Evolutionary conservation across 2,329 filamentous ascomycete genomes (phyloP).

Genomic region (Penicillium frequentans): DNA sequence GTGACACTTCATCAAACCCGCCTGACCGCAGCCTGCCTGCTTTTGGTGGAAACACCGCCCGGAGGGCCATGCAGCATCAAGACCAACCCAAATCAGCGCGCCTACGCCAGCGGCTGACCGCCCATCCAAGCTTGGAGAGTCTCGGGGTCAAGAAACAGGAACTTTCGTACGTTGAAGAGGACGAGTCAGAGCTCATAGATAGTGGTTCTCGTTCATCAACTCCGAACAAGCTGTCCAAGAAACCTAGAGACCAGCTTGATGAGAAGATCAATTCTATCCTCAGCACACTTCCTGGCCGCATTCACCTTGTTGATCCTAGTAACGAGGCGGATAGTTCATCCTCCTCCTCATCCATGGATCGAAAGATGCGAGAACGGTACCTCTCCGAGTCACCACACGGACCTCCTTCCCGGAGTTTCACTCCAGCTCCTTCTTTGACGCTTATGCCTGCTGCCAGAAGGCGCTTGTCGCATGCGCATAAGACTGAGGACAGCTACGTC

Average conservation of each 20-base stretch:
- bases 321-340: slow-evolving; percentile 34
- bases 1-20: slow-evolving; percentile 15
- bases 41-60: slow-evolving; percentile 16
- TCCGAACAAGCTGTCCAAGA: slow-evolving; percentile 40
- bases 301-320: slow-evolving; percentile 64
- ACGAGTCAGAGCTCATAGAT: slow-evolving; percentile 17
- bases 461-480: slow-evolving; percentile 33
- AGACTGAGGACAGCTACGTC: slow-evolving; percentile 67
- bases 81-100: slow-evolving; percentile 24
- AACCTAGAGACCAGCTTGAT: slow-evolving; percentile 68
- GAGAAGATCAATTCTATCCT: slow-evolving; percentile 79
- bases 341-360: slow-evolving; percentile 34
- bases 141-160: slow-evolving; percentile 31
- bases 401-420: slow-evolving; percentile 49
- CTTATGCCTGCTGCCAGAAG: slow-evolving; percentile 59
- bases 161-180: slow-evolving; percentile 20
- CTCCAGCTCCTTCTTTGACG: slow-evolving; percentile 66
- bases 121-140: slow-evolving; percentile 34
- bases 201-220: slow-evolving; percentile 37
- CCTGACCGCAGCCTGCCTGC: slow-evolving; percentile 19
- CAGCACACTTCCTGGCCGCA: slow-evolving; percentile 73
- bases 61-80: slow-evolving; percentile 19
- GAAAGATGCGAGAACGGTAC: slow-evolving; percentile 44
- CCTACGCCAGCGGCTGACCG: slow-evolving; percentile 29
- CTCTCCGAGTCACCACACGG: slow-evolving; percentile 35